Conservation (phyloP, 2,329 filamentous ascomycete genomes). For the Purpureocillium takamizusanense region DNA sequence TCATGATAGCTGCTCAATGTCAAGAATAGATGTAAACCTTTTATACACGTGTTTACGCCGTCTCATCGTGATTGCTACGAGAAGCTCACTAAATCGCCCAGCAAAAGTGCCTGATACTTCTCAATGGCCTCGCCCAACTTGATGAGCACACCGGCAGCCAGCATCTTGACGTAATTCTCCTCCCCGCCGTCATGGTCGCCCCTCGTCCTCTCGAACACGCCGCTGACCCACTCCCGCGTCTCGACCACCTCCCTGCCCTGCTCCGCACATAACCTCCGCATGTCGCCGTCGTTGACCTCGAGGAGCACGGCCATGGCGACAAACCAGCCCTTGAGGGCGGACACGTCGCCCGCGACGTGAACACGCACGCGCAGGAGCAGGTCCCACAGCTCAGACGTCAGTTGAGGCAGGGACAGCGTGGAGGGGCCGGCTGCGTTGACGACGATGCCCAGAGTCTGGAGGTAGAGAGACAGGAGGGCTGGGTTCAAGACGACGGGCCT, state of each 20-base stretch:
- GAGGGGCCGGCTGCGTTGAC: conserved; percentile 76
- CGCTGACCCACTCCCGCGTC: conserved; percentile 75
- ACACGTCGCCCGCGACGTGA: conserved; percentile 49
- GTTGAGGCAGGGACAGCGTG: conserved; percentile 63
- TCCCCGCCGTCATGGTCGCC: conserved; percentile 49
- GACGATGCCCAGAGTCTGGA: conserved; percentile 79
- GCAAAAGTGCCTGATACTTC: conserved; percentile 65
- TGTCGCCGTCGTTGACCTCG: conserved; percentile 69
- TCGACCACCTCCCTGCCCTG: conserved; percentile 74
- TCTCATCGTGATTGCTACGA: conserved; percentile 2
- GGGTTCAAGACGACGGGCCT: conserved; percentile 61
- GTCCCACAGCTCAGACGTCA: conserved; percentile 78
- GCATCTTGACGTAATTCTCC: conserved; percentile 69
- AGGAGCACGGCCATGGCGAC: conserved; percentile 72
- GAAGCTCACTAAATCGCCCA: conserved; percentile 56
- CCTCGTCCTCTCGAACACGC: conserved; percentile 57
- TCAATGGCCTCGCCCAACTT: conserved; percentile 74
- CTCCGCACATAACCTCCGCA: conserved; percentile 62
- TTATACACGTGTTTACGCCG: conserved; percentile 5
- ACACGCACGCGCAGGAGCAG: conserved; percentile 65
- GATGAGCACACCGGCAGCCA: conserved; percentile 70
- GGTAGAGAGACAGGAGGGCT: conserved; percentile 65
- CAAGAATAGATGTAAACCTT: not conserved
- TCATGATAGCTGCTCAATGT: too few relatives aligned
- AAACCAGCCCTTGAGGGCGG: conserved; percentile 64